Conservation (phyloP, 768 basidiomycete genomes). For the Phylloporus arenicola region DNA sequence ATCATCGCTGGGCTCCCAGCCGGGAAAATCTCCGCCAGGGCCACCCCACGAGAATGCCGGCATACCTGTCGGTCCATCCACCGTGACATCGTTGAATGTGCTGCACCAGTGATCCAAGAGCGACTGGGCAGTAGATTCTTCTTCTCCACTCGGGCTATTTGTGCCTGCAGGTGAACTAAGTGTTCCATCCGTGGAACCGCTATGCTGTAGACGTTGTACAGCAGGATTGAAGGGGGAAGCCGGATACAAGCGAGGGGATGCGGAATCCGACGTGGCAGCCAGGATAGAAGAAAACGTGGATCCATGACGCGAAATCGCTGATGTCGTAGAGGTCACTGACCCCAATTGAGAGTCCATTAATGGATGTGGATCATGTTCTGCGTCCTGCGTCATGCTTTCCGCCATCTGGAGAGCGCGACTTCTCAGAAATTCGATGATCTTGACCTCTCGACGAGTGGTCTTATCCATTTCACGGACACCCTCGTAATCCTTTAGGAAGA, state of each 20-base stretch:
- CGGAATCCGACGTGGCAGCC: slow-evolving; percentile 16
- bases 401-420: slow-evolving; percentile 54
- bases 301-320: slow-evolving; percentile 8
- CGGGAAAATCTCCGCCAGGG: slow-evolving; percentile 51
- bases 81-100: slow-evolving; percentile 62
- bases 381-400: slow-evolving; percentile 27
- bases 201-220: slow-evolving; percentile 58
- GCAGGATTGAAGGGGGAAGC: slow-evolving; percentile 39
- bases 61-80: slow-evolving; percentile 46
- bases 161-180: slow-evolving; percentile 56
- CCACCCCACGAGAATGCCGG: slow-evolving; percentile 56
- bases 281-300: slow-evolving; percentile 23
- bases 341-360: slow-evolving; percentile 34
- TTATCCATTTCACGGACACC: slow-evolving; percentile 65
- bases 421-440: slow-evolving; percentile 79
- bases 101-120: slow-evolving; percentile 83
- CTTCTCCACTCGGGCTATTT: slow-evolving; percentile 68
- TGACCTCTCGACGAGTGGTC: slow-evolving; percentile 76
- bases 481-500: slow-evolving; percentile 59
- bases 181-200: slow-evolving; percentile 36
- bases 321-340: slow-evolving; percentile 8
- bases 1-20: slow-evolving; percentile 47
- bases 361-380: slow-evolving; percentile 11
- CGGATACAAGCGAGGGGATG: slow-evolving; percentile 22
- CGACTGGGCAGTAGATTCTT: slow-evolving; percentile 70